Evolutionary conservation across 2,329 filamentous ascomycete genomes (phyloP).

Genomic region (Pleoardoris graminearum): DNA sequence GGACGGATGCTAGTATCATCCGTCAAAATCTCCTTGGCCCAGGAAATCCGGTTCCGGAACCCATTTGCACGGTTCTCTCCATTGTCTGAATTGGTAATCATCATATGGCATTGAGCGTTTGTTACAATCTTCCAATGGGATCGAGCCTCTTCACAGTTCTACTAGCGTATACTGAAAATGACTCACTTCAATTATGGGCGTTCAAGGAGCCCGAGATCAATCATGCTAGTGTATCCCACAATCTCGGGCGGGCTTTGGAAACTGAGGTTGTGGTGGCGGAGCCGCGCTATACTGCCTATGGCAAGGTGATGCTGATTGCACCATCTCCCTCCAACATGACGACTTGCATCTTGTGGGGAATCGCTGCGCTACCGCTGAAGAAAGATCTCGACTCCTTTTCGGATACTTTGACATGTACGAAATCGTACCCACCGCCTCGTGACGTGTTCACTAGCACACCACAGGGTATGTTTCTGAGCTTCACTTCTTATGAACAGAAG

Average conservation of each 20-base stretch:
- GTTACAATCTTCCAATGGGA: too few relatives aligned
- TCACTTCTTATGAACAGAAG: too few relatives aligned
- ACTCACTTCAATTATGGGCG: neutral
- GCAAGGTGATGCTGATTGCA: constrained; percentile 4
- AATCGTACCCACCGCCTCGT: neutral
- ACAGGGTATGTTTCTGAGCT: neutral
- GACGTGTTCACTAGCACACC: too few relatives aligned
- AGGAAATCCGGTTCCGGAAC: neutral
- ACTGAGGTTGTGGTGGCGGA: neutral
- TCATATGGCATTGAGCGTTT: too few relatives aligned
- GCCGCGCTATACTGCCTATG: constrained; percentile 3
- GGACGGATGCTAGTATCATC: too few relatives aligned
- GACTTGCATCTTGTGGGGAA: constrained; percentile 3
- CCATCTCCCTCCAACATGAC: constrained; percentile 2
- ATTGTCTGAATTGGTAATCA: too few relatives aligned
- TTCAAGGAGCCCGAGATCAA: neutral
- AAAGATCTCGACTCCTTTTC: neutral
- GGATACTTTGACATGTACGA: neutral
- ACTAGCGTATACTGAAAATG: too few relatives aligned
- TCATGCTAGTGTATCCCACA: neutral
- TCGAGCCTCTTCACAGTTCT: too few relatives aligned
- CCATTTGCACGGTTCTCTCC: too few relatives aligned
- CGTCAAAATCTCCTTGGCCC: too few relatives aligned
- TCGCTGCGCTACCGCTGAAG: neutral
- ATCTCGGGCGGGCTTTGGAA: neutral